Conservation (phyloP, 129 eudicot species). For the Scalesia atractyloides region DNA sequence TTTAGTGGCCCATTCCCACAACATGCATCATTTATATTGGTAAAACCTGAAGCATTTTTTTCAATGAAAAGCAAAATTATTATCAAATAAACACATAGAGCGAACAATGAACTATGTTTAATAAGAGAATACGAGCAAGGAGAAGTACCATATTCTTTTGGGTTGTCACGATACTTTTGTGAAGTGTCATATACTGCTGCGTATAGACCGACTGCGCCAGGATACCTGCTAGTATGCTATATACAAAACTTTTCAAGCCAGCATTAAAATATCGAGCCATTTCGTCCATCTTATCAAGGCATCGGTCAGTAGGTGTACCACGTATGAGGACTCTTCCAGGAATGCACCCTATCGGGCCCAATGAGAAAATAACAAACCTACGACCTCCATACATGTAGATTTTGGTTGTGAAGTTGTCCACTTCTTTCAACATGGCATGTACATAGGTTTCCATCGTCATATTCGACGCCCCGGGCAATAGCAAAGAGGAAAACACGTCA, state of each 20-base stretch:
- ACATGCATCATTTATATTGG: conserved; percentile 52
- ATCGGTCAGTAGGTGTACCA: conserved; percentile 35
- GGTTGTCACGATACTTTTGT: conserved; percentile 41
- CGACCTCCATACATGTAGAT: conserved; percentile 62
- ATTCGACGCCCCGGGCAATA: conserved; percentile 30
- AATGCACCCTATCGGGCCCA: conserved; percentile 76
- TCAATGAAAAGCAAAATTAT: background rate
- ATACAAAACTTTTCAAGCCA: conserved; percentile 49
- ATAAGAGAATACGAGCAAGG: background rate
- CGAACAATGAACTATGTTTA: background rate
- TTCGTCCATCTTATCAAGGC: conserved; percentile 48
- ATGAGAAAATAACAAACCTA: conserved; percentile 44
- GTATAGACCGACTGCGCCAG: conserved; percentile 54
- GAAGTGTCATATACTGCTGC: conserved; percentile 44
- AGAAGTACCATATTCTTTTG: conserved; percentile 48
- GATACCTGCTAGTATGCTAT: conserved; percentile 35
- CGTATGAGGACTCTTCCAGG: conserved; percentile 65
- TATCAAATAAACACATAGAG: background rate
- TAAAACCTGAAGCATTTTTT: conserved; percentile 38
- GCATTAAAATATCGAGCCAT: conserved; percentile 55
- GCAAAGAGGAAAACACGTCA: conserved; percentile 60
- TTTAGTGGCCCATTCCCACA: conserved; percentile 68
- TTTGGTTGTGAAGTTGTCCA: conserved; percentile 34
- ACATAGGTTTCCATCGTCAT: conserved; percentile 43
- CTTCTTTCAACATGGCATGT: conserved; percentile 54